Base-by-base conservation (phyloP, 2,329 filamentous ascomycete species). In the Chrysoporthe cubensis region DNA sequence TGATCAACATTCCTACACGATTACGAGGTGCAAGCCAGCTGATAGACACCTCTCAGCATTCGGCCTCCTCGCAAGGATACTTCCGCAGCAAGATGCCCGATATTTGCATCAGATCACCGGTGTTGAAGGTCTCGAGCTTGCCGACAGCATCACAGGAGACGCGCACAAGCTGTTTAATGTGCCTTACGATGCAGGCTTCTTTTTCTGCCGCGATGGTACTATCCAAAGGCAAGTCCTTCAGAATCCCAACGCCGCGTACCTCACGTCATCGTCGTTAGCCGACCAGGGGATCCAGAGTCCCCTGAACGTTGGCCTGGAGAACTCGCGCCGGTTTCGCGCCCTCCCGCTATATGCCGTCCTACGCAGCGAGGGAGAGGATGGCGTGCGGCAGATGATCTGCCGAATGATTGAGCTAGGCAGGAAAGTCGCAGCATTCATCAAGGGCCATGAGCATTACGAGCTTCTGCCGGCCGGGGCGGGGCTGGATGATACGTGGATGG, bases 121-220 rank as follows among this genome's bases (percentile, higher is more conserved):
- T 2, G 84, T 80, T 1, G 83, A 86, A 4, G 92, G 92, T 0
- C 78, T 97, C 14, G 90, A 97, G 70, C 82, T 97, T 2, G 93
- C 92, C 3, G 93, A 97, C 76, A 96, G 92, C 62, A 94, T 97
- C 72, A 90, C 93, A 0, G 90, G 91, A 2, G 94, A 97, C 74
- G 91, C 87, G 0, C 95, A 98, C 78, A 97, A 97, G 76, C 80
- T 97, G n/a, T 85, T 98, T 69, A 97, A 97, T 72, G 93, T 97
- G 85, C 94, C 95, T 0, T 97, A 97, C 74, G 95, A 97, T 78
- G 94, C 91, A 74, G 95, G 94, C 56, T 91, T 97, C 78, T 96
- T 97, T 83, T 87, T 97, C 73, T 93, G 90, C 63, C 87, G 88
- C 21, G 87, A 91, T 70, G 80, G 86, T 8, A 73, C 79, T 2